Percentiles rank a stretch among this genome's conserved stretches.
Evolutionary conservation across 768 basidiomycete species (phyloP).

Genomic region (Lactifluus pinguis): DNA sequence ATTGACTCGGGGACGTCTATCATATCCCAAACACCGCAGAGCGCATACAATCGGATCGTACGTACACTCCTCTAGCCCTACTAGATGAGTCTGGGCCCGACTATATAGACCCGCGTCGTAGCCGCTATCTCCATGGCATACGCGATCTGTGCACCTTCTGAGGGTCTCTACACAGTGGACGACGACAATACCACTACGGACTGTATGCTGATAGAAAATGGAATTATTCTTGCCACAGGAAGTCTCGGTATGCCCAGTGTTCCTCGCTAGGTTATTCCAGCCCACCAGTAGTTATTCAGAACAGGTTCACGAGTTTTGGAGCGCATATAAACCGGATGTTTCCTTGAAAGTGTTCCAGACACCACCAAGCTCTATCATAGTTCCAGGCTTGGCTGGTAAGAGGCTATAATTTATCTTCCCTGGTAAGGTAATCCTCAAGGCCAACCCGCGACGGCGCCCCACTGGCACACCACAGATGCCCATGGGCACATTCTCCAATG

Average conservation of each 20-base stretch:
- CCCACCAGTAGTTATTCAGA: neutral
- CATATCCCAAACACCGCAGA: neutral
- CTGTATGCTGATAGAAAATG: conserved; percentile 13
- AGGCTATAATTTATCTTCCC: neutral
- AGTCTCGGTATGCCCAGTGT: conserved; percentile 17
- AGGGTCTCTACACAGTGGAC: conserved; percentile 66
- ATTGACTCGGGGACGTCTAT: neutral
- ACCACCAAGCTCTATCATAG: conserved; percentile 37
- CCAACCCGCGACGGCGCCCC: neutral
- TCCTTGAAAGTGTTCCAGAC: conserved; percentile 21
- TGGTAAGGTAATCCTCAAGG: neutral
- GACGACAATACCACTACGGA: conserved; percentile 14
- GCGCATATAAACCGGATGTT: conserved; percentile 23
- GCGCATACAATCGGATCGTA: neutral
- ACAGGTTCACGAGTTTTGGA: conserved; percentile 23
- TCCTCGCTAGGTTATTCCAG: neutral
- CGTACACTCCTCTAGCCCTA: neutral
- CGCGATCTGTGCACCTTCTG: conserved; percentile 44
- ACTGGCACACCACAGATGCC: conserved; percentile 40
- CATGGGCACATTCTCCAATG: conserved; percentile 74
- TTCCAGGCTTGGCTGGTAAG: conserved; percentile 67
- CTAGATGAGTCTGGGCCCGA: neutral
- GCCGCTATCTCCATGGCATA: conserved; percentile 31
- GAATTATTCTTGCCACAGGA: conserved; percentile 3
- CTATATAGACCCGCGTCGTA: neutral